Percentiles rank a stretch among this genome's conserved stretches.
phyloP scores from a whole-genome alignment of 768 basidiomycete species.

The Bullera alba region DNA sequence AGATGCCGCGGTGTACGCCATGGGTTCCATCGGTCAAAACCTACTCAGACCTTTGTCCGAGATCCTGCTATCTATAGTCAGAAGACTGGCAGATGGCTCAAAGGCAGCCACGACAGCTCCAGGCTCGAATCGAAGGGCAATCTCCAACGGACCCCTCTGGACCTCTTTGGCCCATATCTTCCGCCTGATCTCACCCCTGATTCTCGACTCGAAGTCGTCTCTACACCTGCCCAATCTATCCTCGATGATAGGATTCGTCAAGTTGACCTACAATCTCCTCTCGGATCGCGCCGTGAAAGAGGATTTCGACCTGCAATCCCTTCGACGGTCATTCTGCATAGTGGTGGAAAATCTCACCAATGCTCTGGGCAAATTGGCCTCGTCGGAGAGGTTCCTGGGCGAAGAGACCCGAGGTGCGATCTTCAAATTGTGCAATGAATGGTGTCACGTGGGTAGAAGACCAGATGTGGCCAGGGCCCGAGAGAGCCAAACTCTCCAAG shows the following conservation, averaged over 20 bases:
- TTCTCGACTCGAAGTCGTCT: conserved; percentile 63
- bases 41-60: conserved; percentile 76
- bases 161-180: conserved; percentile 86
- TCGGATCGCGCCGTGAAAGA: conserved; percentile 64
- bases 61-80: conserved; percentile 70
- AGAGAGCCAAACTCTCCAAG: conserved; percentile 63
- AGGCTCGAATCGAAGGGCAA: conserved; percentile 58
- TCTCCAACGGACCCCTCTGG: conserved; percentile 64
- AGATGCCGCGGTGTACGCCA: conserved; percentile 76
- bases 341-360: conserved; percentile 80
- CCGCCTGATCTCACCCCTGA: conserved; percentile 68
- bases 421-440: conserved; percentile 82
- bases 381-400: conserved; percentile 70
- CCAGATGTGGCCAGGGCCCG: conserved; percentile 66
- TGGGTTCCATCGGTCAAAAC: conserved; percentile 73
- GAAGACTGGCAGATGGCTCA: conserved; percentile 77
- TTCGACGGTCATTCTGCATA: conserved; percentile 86
- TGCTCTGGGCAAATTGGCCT: conserved; percentile 57
- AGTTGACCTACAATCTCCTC: conserved; percentile 73
- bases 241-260: conserved; percentile 77
- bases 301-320: conserved; percentile 66
- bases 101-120: conserved; percentile 50
- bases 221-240: conserved; percentile 66
- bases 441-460: conserved; percentile 79
- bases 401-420: conserved; percentile 67